Base-by-base conservation (phyloP, 331 rosid genomes). In the Acacia concinna region DNA sequence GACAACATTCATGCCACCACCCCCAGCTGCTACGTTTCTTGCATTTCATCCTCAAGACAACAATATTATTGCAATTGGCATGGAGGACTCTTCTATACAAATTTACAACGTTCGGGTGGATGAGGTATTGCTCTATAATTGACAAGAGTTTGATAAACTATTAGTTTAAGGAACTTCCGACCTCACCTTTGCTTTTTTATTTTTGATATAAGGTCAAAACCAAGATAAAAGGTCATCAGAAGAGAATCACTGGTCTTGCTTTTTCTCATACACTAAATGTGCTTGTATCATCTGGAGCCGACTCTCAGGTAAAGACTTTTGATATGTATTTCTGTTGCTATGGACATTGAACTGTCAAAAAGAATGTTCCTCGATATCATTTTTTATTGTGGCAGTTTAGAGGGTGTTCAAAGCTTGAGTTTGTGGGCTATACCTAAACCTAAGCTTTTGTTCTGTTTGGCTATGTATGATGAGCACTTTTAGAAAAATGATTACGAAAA, bases 31-130 rank as follows among this genome's bases (percentile, higher is more conserved):
- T 51, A 96, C 99, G 73, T 93, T 89, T 86, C 91, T 96, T 79
- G 99, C 98, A 30, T 96, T 96, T 85, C 99, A 96, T 85, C 99
- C 99, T 62, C 98, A 93, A 83, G 99, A 96, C 88, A 96, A 96
- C 83, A 96, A 96, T 86, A 91, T 96, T 63, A 93, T 96, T 80
- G 99, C 99, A 64, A 93, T 96, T 78, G 99, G 99, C 86, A 96
- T 93, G 99, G 99, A 96, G n/a, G 99, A 96, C 79, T 91, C 99
- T 67, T 81, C 97, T 47, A 93, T 96, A 75, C 99, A 96, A 80
- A 96, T 96, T 79, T 96, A 96, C 76, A 96, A 96, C 78, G 99
- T 96, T 71, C 83, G 99, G 82, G 94, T 93, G 76, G 99, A 93
- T 78, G 97, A 91, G 98, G 99, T 96, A 76, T 82, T 70, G 25